Evolutionary conservation across 495 filamentous ascomycete species (phyloP).

Genomic region (Rostrohypoxylon terebratum): DNA sequence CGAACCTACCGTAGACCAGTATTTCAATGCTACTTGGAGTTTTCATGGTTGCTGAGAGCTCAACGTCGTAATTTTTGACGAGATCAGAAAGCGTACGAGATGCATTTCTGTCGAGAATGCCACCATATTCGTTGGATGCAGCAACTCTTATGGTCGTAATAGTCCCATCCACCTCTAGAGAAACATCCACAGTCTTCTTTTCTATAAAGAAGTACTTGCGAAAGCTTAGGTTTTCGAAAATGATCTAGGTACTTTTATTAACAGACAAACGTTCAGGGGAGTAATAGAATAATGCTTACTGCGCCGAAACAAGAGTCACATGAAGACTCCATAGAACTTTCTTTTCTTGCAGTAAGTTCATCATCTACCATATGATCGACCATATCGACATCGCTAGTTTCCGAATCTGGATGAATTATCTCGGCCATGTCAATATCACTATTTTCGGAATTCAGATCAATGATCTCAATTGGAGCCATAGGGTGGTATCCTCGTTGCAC

Average conservation of each 20-base stretch:
- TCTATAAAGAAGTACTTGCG: neutral
- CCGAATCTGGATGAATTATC: neutral
- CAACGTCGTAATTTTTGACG: conserved; percentile 4
- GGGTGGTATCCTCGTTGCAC: neutral
- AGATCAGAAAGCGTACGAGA: neutral
- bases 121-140: conserved; percentile 3
- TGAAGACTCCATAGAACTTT: no score
- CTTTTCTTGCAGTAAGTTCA: no score
- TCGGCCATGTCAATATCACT: neutral
- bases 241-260: no score
- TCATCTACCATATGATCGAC: neutral
- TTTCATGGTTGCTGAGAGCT: conserved; percentile 18
- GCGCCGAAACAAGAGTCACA: conserved; percentile 30
- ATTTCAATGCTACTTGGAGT: conserved; percentile 10
- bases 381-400: neutral
- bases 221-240: conserved; percentile 10
- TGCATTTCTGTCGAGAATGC: conserved; percentile 8
- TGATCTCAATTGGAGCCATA: neutral
- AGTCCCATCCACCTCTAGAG: conserved; percentile 8
- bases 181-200: neutral
- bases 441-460: neutral
- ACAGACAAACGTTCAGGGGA: no score
- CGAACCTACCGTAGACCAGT: conserved; percentile 14
- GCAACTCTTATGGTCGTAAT: conserved; percentile 5
- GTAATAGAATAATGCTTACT: neutral